A percentile compares a stretch with the other conserved stretches of the same genome.
Conservation (phyloP, 202 grass and related monocot species). For the Schoenoplectus triqueter region DNA sequence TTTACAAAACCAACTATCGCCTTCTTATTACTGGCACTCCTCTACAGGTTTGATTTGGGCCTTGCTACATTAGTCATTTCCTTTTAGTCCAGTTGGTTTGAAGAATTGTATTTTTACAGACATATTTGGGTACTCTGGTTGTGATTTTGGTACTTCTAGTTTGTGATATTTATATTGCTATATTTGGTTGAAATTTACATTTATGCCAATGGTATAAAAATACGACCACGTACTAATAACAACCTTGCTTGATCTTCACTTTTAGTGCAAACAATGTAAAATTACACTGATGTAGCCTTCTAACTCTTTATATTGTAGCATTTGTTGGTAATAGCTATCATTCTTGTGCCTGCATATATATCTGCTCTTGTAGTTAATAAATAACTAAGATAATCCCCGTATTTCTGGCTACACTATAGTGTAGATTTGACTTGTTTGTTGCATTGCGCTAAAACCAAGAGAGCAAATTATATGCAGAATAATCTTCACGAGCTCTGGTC, state of each 20-base stretch:
- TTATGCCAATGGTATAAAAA: neutral
- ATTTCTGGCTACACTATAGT: conserved; percentile 6
- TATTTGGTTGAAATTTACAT: conserved; percentile 18
- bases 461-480: conserved; percentile 55
- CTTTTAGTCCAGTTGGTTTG: neutral
- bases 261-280: conserved; percentile 25
- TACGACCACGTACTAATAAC: neutral
- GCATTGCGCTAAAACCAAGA: conserved; percentile 21
- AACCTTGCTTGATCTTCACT: neutral
- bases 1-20: conserved; percentile 75
- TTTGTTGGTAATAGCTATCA: neutral
- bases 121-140: neutral
- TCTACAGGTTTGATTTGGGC: conserved; percentile 55
- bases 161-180: conserved; percentile 25
- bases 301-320: neutral
- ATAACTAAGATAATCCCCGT: conserved; percentile 7
- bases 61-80: neutral
- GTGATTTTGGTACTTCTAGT: neutral
- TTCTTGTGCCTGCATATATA: neutral
- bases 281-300: neutral
- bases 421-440: conserved; percentile 27
- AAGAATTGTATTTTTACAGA: neutral
- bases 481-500: conserved; percentile 87
- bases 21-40: conserved; percentile 75
- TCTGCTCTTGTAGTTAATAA: conserved; percentile 12